Percentiles rank a stretch among this genome's conserved stretches.
Conservation (phyloP, 176 grass and related monocot species). For the Dendrocalamus sinicus region DNA sequence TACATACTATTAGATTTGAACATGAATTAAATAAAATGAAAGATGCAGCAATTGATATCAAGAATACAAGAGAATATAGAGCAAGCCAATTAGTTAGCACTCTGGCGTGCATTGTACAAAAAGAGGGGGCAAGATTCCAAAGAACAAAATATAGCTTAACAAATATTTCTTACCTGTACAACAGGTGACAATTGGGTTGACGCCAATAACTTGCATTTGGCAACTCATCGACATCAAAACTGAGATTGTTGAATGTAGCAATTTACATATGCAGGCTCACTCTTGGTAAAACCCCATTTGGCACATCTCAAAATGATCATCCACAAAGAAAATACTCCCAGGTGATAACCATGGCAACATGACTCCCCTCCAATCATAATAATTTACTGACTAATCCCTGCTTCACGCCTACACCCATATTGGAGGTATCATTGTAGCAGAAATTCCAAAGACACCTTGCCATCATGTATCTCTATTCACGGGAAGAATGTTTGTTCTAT, state of each 20-base stretch:
- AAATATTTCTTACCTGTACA: constrained; percentile 43
- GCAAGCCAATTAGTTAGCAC: background rate
- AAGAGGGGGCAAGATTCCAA: background rate
- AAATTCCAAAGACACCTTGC: constrained; percentile 35
- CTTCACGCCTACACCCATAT: constrained; percentile 9
- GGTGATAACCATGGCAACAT: constrained; percentile 20
- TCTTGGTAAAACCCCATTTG: constrained; percentile 19
- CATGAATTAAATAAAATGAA: background rate
- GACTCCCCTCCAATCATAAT: constrained; percentile 26
- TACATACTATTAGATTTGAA: background rate
- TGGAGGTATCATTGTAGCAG: constrained; percentile 27
- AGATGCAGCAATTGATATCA: constrained; percentile 11
- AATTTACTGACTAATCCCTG: background rate
- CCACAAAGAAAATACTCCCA: constrained; percentile 27
- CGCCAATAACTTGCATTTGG: constrained; percentile 28
- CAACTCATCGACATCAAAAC: constrained; percentile 31
- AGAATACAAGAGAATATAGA: constrained; percentile 11
- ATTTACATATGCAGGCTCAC: constrained; percentile 33
- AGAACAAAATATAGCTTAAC: constrained; percentile 18
- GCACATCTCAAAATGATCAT: constrained; percentile 33
- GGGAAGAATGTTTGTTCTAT: constrained; percentile 10
- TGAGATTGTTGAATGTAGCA: constrained; percentile 29
- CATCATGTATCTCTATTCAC: constrained; percentile 41
- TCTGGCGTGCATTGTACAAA: background rate
- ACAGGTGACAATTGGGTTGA: constrained; percentile 6